Percentiles rank a stretch among this genome's conserved stretches.
Evolutionary conservation across 352 stramenopile species (phyloP).

Genomic region (Pythium biforme): DNA sequence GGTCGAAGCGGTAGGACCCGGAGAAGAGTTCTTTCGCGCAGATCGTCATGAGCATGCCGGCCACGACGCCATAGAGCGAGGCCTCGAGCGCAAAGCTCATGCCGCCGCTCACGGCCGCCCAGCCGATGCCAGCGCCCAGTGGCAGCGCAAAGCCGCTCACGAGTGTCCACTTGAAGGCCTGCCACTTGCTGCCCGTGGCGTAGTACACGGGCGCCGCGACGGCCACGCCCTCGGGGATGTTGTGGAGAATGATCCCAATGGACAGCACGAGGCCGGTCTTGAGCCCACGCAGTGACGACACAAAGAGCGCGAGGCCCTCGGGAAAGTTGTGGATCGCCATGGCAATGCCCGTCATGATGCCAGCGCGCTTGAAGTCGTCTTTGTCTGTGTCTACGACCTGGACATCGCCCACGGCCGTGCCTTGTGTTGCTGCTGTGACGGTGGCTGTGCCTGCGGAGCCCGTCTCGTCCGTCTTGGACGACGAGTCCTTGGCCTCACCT

Average conservation of each 20-base stretch:
- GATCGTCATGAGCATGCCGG: conserved; percentile 95
- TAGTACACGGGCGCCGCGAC: conserved; percentile 96
- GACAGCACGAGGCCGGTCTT: conserved; percentile 89
- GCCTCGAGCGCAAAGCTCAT: conserved; percentile 72
- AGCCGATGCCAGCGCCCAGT: conserved; percentile 88
- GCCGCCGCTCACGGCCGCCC: conserved; percentile 50
- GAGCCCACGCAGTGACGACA: conserved; percentile 89
- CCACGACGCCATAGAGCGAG: conserved; percentile 90
- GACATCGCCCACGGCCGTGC: not conserved
- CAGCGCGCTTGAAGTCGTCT: conserved; percentile 72
- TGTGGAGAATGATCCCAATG: conserved; percentile 96
- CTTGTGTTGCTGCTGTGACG: too few species aligned
- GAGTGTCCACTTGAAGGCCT: conserved; percentile 91
- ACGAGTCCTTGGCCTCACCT: not conserved
- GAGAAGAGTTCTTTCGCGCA: conserved; percentile 89
- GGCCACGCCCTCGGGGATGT: conserved; percentile 95
- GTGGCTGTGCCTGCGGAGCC: conserved; percentile 17
- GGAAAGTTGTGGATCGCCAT: conserved; percentile 98
- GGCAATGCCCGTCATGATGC: conserved; percentile 91
- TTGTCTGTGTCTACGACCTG: not conserved
- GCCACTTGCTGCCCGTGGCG: conserved; percentile 88
- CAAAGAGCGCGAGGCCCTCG: conserved; percentile 95
- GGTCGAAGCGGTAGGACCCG: conserved; percentile 89
- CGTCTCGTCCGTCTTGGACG: not conserved
- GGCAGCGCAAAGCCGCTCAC: conserved; percentile 89